A percentile compares a stretch with the other conserved stretches of the same genome.
Evolutionary conservation across 169 alveolate genomes (phyloP).

Genomic region (Eimeria tenella): DNA sequence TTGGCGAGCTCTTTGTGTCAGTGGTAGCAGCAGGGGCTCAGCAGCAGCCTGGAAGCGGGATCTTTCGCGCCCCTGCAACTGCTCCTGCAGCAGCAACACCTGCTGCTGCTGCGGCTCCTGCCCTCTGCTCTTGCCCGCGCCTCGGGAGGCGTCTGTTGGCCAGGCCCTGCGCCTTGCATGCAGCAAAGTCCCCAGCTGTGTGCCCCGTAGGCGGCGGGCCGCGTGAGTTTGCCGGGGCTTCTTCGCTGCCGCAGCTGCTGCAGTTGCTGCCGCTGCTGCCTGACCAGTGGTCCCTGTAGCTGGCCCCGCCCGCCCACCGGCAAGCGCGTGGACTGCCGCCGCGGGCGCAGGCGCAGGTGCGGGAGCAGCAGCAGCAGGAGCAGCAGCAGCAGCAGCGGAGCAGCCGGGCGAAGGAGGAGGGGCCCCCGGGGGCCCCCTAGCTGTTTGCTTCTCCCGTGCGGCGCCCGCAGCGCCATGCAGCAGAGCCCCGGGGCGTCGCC

Average conservation of each 20-base stretch:
- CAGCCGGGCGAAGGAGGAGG: too few relatives aligned
- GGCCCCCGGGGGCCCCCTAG: too few relatives aligned
- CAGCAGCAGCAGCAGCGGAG: too few relatives aligned
- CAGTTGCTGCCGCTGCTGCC: slow-evolving; percentile 37
- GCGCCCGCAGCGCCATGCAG: slow-evolving; percentile 23
- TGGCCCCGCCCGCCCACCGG: not conserved
- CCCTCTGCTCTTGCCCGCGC: not conserved
- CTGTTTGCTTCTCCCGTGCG: not conserved
- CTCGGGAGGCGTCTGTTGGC: too few relatives aligned
- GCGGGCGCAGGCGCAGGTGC: too few relatives aligned
- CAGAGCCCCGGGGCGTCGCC: not conserved
- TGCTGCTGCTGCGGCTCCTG: too few relatives aligned
- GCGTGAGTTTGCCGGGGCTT: not conserved
- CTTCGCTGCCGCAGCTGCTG: not conserved
- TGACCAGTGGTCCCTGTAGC: too few relatives aligned
- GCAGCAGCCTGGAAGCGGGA: not conserved
- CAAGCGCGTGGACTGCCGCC: not conserved
- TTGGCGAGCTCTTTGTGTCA: slow-evolving; percentile 5
- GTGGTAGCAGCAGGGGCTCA: not conserved
- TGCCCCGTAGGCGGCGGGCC: not conserved
- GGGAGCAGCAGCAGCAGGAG: too few relatives aligned
- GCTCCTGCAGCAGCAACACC: not conserved
- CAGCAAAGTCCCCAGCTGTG: too few relatives aligned
- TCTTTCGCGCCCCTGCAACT: not conserved
- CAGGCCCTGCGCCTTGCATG: too few relatives aligned